A percentile compares a stretch with the other conserved stretches of the same genome.
phyloP scores from a whole-genome alignment of 2,329 filamentous ascomycete genomes.

The Lachnellula suecica region DNA sequence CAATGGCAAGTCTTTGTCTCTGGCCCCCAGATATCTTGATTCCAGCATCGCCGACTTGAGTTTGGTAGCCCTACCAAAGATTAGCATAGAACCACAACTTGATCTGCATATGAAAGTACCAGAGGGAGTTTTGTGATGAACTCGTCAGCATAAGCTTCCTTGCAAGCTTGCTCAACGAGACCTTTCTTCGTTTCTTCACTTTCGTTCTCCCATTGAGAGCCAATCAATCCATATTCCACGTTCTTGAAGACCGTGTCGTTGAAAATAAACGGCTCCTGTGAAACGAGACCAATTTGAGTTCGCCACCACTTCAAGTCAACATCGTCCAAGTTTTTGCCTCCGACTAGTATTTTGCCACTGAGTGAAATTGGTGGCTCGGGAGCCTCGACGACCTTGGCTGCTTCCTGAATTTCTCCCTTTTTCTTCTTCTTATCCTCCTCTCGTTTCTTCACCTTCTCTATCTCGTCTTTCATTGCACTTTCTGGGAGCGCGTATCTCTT shows the following conservation, averaged over 20 bases:
- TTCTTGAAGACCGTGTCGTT: slow-evolving; percentile 65
- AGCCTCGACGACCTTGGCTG: slow-evolving; percentile 14
- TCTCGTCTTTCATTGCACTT: slow-evolving; percentile 45
- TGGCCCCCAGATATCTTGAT: slow-evolving; percentile 80
- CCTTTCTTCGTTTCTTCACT: slow-evolving; percentile 54
- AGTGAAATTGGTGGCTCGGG: slow-evolving; percentile 42
- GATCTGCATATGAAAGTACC: slow-evolving; percentile 26
- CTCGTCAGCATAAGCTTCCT: slow-evolving; percentile 67
- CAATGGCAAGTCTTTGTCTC: slow-evolving; percentile 73
- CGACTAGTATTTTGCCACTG: slow-evolving; percentile 52
- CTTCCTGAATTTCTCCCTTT: slow-evolving; percentile 33
- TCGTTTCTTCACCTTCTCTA: slow-evolving; percentile 18
- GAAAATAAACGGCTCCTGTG: slow-evolving; percentile 69
- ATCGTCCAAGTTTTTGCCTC: slow-evolving; percentile 51
- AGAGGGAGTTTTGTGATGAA: slow-evolving; percentile 64
- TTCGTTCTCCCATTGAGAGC: slow-evolving; percentile 52
- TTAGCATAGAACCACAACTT: slow-evolving; percentile 3
- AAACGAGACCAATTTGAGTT: slow-evolving; percentile 62
- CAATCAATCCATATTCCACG: slow-evolving; percentile 57
- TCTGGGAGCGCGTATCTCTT: slow-evolving; percentile 39
- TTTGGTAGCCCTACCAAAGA: slow-evolving; percentile 60
- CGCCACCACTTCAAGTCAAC: slow-evolving; percentile 63
- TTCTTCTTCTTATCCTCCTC: slow-evolving; percentile 27
- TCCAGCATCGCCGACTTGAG: slow-evolving; percentile 73
- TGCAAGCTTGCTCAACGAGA: slow-evolving; percentile 63